Evolutionary conservation across 83 land plant species (phyloP).

Genomic region (Picea engelmannii): DNA sequence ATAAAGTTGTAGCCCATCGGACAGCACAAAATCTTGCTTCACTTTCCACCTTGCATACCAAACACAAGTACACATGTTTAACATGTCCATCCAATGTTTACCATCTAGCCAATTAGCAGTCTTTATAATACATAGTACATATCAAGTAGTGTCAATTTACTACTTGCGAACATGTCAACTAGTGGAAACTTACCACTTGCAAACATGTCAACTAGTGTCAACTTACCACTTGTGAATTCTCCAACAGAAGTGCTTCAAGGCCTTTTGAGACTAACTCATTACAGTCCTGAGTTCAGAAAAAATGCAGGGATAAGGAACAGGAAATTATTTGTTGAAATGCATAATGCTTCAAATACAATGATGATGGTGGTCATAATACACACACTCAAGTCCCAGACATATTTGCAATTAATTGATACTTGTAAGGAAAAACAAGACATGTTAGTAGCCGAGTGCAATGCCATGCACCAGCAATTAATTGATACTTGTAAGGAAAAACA

Average conservation of each 20-base stretch:
- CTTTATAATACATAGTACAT: no score
- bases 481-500: no score
- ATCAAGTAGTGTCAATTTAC: not conserved
- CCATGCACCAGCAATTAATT: no score
- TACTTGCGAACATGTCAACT: no score
- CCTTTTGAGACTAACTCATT: constrained; percentile 47
- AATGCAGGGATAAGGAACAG: not conserved
- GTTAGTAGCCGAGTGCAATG: no score
- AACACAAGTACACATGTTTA: not conserved
- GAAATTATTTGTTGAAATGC: no score
- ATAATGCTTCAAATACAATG: no score
- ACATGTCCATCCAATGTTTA: not conserved
- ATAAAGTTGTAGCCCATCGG: constrained; percentile 89
- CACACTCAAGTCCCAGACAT: no score
- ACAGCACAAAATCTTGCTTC: constrained; percentile 92
- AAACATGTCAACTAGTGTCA: not conserved
- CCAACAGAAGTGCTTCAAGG: constrained; percentile 66
- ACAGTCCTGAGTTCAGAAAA: constrained; percentile 49
- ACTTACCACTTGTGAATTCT: constrained; percentile 59
- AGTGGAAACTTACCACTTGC: not conserved
- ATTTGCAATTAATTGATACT: no score
- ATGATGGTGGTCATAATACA: no score
- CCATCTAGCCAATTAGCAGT: no score
- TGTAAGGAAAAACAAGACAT: no score
- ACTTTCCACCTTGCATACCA: constrained; percentile 65